Conservation (phyloP, 352 stramenopile genomes). For the Blastocystis sp. region DNA sequence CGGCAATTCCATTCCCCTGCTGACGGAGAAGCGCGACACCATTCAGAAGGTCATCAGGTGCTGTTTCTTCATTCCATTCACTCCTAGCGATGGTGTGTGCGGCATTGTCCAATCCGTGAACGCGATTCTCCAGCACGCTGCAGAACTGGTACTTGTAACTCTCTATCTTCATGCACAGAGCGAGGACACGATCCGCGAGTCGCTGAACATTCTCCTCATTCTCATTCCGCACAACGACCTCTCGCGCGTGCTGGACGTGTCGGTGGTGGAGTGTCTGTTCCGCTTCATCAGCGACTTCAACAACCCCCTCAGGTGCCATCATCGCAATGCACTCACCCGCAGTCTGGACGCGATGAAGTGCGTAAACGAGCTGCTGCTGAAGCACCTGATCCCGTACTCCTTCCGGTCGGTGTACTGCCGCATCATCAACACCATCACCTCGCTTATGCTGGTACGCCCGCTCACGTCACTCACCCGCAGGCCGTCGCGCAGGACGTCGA, state of each 20-base stretch:
- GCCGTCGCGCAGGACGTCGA: background rate
- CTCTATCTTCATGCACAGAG: background rate
- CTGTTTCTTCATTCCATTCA: background rate
- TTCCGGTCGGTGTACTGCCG: conserved; percentile 26
- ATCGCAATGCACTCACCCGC: background rate
- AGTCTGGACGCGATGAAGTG: conserved; percentile 58
- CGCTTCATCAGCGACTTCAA: conserved; percentile 44
- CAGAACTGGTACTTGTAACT: background rate
- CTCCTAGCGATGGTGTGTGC: conserved; percentile 16
- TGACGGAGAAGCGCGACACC: conserved; percentile 45
- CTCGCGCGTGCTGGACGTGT: conserved; percentile 39
- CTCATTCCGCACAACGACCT: conserved; percentile 53
- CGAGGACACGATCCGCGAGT: background rate
- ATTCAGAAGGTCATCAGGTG: conserved; percentile 42
- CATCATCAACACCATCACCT: conserved; percentile 38
- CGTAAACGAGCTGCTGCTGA: conserved; percentile 60
- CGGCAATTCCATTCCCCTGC: conserved; percentile 53
- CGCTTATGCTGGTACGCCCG: background rate
- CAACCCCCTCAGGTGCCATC: conserved; percentile 13
- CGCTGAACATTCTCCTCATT: conserved; percentile 28
- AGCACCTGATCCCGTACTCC: conserved; percentile 45
- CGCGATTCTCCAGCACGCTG: conserved; percentile 6
- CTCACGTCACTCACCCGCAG: background rate
- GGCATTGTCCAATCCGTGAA: conserved; percentile 36
- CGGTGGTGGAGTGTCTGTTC: conserved; percentile 32